These are phyloP conservation scores for Chamaecyparis obtusa DNA, from an alignment of 75 land plant species.

Conservation along the genomic window DNA sequence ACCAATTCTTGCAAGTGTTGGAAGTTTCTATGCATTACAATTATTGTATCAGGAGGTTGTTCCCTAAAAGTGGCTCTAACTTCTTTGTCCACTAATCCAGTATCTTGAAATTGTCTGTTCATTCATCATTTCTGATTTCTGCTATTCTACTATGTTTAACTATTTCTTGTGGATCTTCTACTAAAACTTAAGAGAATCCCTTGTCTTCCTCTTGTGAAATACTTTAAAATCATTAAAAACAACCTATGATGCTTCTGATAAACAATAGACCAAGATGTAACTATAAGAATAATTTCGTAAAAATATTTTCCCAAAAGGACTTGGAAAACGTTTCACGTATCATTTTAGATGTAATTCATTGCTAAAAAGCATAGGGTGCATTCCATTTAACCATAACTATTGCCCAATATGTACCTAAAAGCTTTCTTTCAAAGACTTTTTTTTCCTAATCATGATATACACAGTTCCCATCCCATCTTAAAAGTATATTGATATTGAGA, in stretches of 20 bases:
- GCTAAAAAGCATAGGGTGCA: not conserved
- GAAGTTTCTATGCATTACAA: too few species aligned
- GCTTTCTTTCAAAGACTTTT: not conserved
- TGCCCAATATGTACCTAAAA: too few species aligned
- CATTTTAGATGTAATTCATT: not conserved
- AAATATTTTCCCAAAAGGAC: not conserved
- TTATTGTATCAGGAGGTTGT: too few species aligned
- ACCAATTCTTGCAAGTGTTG: too few species aligned
- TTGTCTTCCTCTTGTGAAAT: not conserved
- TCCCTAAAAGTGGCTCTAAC: not conserved
- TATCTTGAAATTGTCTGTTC: not conserved
- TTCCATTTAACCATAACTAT: not conserved
- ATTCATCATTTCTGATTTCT: not conserved
- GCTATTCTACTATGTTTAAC: not conserved
- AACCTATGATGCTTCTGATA: not conserved
- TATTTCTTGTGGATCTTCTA: not conserved
- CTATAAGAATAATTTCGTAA: not conserved
- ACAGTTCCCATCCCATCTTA: not conserved
- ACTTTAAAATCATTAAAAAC: not conserved
- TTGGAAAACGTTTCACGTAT: not conserved
- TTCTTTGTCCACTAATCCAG: not conserved
- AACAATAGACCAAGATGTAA: too few species aligned
- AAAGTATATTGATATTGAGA: not conserved
- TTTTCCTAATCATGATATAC: not conserved
- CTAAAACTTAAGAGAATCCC: not conserved